Evolutionary conservation across 768 basidiomycete genomes (phyloP).

Genomic region (Amanita subjunquillea): DNA sequence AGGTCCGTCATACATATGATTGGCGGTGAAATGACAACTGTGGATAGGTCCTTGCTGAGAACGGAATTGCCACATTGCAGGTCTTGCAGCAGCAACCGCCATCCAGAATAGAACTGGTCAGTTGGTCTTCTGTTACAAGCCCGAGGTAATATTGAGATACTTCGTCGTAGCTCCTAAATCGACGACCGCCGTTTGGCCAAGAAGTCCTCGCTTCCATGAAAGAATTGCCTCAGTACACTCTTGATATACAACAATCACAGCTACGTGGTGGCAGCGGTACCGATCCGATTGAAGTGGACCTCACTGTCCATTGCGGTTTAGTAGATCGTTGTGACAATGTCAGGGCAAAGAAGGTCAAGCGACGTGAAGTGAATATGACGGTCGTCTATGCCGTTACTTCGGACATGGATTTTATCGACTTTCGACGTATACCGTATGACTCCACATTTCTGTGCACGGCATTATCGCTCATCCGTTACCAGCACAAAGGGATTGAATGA

Average conservation of each 20-base stretch:
- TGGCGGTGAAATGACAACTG: constrained; percentile 4
- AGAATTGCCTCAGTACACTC: constrained; percentile 56
- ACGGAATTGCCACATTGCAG: constrained; percentile 57
- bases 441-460: not conserved
- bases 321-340: constrained; percentile 16
- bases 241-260: constrained; percentile 39
- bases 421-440: constrained; percentile 66
- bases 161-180: constrained; percentile 52
- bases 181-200: constrained; percentile 63
- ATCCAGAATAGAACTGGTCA: constrained; percentile 53
- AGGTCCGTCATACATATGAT: not conserved
- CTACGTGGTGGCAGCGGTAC: constrained; percentile 34
- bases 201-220: constrained; percentile 50
- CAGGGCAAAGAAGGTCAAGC: constrained; percentile 31
- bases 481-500: constrained; percentile 64
- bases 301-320: constrained; percentile 50
- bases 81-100: constrained; percentile 47
- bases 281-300: constrained; percentile 44
- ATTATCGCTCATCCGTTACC: constrained; percentile 1
- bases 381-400: constrained; percentile 67
- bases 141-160: not conserved
- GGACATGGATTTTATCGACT: constrained; percentile 67
- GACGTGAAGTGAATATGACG: constrained; percentile 47
- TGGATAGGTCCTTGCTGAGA: constrained; percentile 58
- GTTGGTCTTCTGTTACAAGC: constrained; percentile 4